Percentiles rank a stretch among this genome's conserved stretches.
Evolutionary conservation across 495 filamentous ascomycete species (phyloP).

Genomic region (Hypoxylon fragiforme): DNA sequence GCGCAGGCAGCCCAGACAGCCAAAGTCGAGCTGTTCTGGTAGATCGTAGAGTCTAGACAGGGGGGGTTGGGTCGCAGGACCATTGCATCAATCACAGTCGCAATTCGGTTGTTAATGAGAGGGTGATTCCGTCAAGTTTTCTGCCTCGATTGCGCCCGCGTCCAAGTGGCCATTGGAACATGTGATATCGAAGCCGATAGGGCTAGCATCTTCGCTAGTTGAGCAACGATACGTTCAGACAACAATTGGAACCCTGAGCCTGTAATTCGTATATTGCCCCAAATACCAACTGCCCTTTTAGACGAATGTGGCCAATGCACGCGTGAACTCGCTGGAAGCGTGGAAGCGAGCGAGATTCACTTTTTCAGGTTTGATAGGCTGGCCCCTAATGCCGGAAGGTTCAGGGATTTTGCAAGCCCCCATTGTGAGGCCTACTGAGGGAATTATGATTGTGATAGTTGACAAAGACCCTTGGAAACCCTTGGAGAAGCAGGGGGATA

Average conservation of each 20-base stretch:
- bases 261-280: conserved; percentile 4
- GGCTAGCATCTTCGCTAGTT: conserved; percentile 1
- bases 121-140: conserved; percentile 15
- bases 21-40: conserved; percentile 11
- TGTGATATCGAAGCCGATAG: conserved; percentile 28
- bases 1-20: not conserved
- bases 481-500: conserved; percentile 20
- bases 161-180: conserved; percentile 19
- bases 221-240: conserved; percentile 12
- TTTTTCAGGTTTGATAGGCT: conserved; percentile 27
- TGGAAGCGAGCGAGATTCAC: conserved; percentile 19
- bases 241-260: too few relatives aligned
- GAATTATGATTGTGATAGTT: conserved; percentile 9
- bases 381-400: conserved; percentile 11
- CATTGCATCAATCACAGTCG: conserved; percentile 28
- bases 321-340: too few relatives aligned
- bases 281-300: conserved; percentile 11
- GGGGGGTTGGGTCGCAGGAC: conserved; percentile 22
- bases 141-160: conserved; percentile 15
- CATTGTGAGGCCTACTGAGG: conserved; percentile 19
- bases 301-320: conserved; percentile 14
- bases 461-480: conserved; percentile 2
- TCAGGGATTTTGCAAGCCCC: conserved; percentile 13
- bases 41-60: conserved; percentile 13
- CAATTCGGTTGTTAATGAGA: conserved; percentile 26